Evolutionary conservation across 2,329 filamentous ascomycete genomes (phyloP).

Genomic region (Gnomoniopsis smithogilvyi): DNA sequence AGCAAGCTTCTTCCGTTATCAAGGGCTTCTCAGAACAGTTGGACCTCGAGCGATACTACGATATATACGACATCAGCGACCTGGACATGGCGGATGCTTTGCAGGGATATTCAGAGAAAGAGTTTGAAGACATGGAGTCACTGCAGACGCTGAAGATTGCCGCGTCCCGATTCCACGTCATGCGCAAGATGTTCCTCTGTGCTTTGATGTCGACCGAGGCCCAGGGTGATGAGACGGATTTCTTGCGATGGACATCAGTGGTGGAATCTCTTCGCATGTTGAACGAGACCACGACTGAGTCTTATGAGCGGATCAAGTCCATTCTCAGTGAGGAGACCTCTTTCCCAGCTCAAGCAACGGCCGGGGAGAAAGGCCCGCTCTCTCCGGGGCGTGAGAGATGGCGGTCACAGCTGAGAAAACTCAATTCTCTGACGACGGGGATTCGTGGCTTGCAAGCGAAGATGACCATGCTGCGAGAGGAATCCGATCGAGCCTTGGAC

Average conservation of each 20-base stretch:
- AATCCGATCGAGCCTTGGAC: conserved; percentile 77
- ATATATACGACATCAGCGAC: conserved; percentile 78
- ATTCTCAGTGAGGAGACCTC: conserved; percentile 77
- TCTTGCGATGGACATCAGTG: conserved; percentile 73
- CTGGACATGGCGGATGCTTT: conserved; percentile 71
- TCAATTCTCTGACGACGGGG: conserved; percentile 83
- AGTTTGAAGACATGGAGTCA: conserved; percentile 75
- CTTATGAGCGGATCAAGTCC: conserved; percentile 62
- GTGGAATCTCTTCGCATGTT: conserved; percentile 70
- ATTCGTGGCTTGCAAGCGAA: conserved; percentile 93
- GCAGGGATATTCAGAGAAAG: conserved; percentile 58
- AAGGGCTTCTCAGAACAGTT: conserved; percentile 73
- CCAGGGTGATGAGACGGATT: conserved; percentile 72
- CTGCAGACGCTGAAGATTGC: conserved; percentile 77
- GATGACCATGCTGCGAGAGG: conserved; percentile 85
- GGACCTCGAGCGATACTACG: conserved; percentile 88
- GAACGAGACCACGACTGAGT: conserved; percentile 57
- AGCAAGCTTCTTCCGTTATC: conserved; percentile 65
- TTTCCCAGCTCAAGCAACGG: conserved; percentile 47
- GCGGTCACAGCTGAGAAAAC: conserved; percentile 81
- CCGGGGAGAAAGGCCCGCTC: conserved; percentile 57
- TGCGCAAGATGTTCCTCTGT: conserved; percentile 83
- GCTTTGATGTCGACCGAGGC: conserved; percentile 85
- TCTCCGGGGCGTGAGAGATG: conserved; percentile 79
- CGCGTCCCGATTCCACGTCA: conserved; percentile 74